Base-by-base conservation (phyloP, 2,329 filamentous ascomycete species). In the Aureobasidium sp. region DNA sequence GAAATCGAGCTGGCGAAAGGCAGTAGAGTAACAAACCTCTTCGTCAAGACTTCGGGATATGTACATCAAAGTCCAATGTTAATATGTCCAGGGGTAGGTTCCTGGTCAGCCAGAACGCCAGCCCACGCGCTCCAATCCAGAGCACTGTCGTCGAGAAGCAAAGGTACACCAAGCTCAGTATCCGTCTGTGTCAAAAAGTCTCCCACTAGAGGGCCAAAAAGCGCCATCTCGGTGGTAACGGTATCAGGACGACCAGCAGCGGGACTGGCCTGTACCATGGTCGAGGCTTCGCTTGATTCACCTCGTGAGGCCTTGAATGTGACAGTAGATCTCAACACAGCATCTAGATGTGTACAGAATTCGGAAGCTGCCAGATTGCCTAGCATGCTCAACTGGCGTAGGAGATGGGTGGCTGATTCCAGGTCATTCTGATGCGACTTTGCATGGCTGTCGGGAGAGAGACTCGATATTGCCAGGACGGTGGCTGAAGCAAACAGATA, bases 401-500 rank as follows among this genome's bases (percentile, higher is more conserved):
- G 68, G 11, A 78, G 72, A 2, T 74, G 73, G 0, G 69, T 68
- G 0, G 75, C 75, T 1, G 72, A 70, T 24, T 78, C 72, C 29
- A 78, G 77, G 12, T 72, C 70, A 12, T 78, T 76, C 1, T 67
- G 67, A 37, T 79, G 77, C n/a, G 69, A 70, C 3, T 68, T 63
- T 48, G 64, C 68, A 2, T 68, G 70, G 8, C 72, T 66, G 5
- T 70, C 67, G 50, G 63, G 53, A 0, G 78, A 67, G 0, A 79
- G 67, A 40, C 74, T 76, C 1, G 78, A 79, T 1, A 79, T 70
- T 0, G 76, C 77, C 1, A 81, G 72, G 5, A 79, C 72, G 0
- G 74, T 78, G 2, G 76, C 72, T 0, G 77, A 73, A 0, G 78
- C 77, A 66, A 81, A 81, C 29, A 81, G 73, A 44, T 78, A 79